These are phyloP conservation scores for Myxozyma monticola DNA, from an alignment of 805 yeast species.

Conservation along the genomic window DNA sequence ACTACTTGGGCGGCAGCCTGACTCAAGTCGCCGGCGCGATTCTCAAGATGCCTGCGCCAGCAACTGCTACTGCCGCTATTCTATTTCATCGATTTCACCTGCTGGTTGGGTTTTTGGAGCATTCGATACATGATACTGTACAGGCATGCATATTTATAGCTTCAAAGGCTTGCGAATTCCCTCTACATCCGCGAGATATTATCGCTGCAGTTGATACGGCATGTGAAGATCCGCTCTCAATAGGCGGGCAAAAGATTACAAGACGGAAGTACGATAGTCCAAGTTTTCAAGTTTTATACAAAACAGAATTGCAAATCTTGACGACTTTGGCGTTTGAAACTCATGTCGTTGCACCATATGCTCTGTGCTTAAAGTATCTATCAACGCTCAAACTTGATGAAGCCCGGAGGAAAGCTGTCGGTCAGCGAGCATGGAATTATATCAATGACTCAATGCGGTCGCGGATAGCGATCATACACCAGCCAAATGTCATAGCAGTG, in stretches of 20 bases:
- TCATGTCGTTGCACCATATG: slow-evolving; percentile 25
- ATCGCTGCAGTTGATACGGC: slow-evolving; percentile 17
- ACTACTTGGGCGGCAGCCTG: slow-evolving; percentile 21
- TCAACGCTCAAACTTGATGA: not conserved
- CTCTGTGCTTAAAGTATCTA: slow-evolving; percentile 18
- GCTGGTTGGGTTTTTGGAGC: slow-evolving; percentile 19
- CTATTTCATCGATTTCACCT: slow-evolving; percentile 28
- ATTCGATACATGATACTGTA: slow-evolving; percentile 9
- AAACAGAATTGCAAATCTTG: slow-evolving; percentile 20
- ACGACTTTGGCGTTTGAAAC: slow-evolving; percentile 25
- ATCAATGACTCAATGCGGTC: slow-evolving; percentile 23
- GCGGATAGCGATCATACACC: slow-evolving; percentile 23
- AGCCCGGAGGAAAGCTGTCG: not conserved
- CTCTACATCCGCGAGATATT: slow-evolving; percentile 7
- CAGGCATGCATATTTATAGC: slow-evolving; percentile 25
- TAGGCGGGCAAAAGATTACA: slow-evolving; percentile 1
- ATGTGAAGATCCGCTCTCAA: slow-evolving; percentile 16
- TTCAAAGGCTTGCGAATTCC: slow-evolving; percentile 18
- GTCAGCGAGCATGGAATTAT: slow-evolving; percentile 27
- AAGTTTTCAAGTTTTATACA: not conserved
- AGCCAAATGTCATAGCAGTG: slow-evolving; percentile 28
- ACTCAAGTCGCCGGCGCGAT: slow-evolving; percentile 25
- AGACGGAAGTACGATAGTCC: not conserved
- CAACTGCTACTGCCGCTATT: slow-evolving; percentile 21
- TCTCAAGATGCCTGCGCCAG: slow-evolving; percentile 11